phyloP scores from a whole-genome alignment of 129 eudicot genomes.

The Flaveria linearis region DNA sequence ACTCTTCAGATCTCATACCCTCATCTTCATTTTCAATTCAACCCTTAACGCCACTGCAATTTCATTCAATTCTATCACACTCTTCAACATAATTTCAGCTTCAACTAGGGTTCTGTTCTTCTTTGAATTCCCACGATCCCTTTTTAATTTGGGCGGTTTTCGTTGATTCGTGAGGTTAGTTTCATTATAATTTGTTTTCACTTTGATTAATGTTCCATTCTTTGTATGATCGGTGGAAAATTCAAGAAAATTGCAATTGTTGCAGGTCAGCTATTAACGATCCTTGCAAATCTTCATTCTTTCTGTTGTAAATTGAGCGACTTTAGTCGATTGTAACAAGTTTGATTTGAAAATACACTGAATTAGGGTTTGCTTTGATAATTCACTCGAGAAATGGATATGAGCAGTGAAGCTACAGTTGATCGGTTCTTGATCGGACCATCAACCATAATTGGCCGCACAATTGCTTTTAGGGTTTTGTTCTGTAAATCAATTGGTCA shows the following conservation, averaged over 20 bases:
- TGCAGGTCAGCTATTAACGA: no score
- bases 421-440: slow-evolving; percentile 88
- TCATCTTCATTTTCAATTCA: neutral
- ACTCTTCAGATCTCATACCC: slow-evolving; percentile 20
- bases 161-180: slow-evolving; percentile 10
- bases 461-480: slow-evolving; percentile 72
- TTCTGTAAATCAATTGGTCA: slow-evolving; percentile 78
- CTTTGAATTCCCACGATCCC: neutral
- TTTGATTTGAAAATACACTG: neutral
- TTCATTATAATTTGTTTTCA: neutral
- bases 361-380: slow-evolving; percentile 23
- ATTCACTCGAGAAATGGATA: slow-evolving; percentile 59
- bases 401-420: slow-evolving; percentile 78
- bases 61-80: slow-evolving; percentile 21
- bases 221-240: neutral
- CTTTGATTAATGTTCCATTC: slow-evolving; percentile 17
- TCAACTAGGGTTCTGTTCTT: neutral
- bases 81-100: neutral
- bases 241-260: neutral
- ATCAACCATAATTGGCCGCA: slow-evolving; percentile 66
- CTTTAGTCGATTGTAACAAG: slow-evolving; percentile 1
- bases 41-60: neutral
- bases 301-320: no score
- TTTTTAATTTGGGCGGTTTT: slow-evolving; percentile 6
- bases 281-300: no score